Evolutionary conservation across 2,329 filamentous ascomycete genomes (phyloP).

Genomic region (Paradendryphiella salina): DNA sequence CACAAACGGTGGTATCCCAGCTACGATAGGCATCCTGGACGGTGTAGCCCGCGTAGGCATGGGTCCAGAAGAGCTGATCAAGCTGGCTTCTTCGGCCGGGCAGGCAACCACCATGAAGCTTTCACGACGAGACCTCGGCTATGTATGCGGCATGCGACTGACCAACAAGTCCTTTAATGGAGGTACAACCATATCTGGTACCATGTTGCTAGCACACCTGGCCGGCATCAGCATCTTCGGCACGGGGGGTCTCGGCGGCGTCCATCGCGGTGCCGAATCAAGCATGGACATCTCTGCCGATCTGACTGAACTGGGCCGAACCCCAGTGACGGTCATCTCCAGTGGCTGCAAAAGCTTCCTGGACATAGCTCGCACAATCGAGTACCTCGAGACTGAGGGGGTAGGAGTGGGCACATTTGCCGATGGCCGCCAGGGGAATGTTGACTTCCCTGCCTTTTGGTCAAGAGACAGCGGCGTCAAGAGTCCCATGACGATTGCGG

Average conservation of each 20-base stretch:
- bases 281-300: conserved; percentile 95
- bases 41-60: conserved; percentile 83
- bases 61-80: conserved; percentile 68
- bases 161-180: conserved; percentile 73
- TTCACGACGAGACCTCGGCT: conserved; percentile 83
- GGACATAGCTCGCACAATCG: conserved; percentile 86
- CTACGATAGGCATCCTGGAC: conserved; percentile 85
- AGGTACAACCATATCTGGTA: conserved; percentile 90
- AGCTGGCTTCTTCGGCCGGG: conserved; percentile 67
- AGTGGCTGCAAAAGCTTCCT: conserved; percentile 96
- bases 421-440: conserved; percentile 69
- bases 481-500: conserved; percentile 74
- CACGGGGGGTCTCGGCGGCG: conserved; percentile 90
- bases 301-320: conserved; percentile 88
- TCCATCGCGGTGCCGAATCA: conserved; percentile 83
- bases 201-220: conserved; percentile 83
- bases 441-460: conserved; percentile 94
- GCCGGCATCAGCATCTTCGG: conserved; percentile 93
- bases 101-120: conserved; percentile 74
- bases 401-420: conserved; percentile 88
- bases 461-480: conserved; percentile 80
- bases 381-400: conserved; percentile 73
- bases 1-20: conserved; percentile 74
- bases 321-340: conserved; percentile 82
- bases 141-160: conserved; percentile 72